phyloP scores from a whole-genome alignment of 345 rosid species.

The Alliaria petiolata region DNA sequence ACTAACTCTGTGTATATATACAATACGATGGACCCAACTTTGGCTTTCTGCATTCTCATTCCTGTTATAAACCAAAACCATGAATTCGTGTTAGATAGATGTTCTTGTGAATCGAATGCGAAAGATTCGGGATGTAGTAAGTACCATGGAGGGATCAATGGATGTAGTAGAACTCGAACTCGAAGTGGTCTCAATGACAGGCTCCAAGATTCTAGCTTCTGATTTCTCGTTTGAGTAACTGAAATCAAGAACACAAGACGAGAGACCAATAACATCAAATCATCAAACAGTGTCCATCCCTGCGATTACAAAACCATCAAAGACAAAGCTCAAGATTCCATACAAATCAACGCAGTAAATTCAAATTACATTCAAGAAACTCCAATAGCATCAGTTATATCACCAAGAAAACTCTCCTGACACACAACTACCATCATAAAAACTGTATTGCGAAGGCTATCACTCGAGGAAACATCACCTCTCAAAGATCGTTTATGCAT shows the following conservation, averaged over 20 bases:
- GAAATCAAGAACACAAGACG: too few relatives aligned
- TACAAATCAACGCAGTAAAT: not conserved
- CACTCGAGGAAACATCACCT: not conserved
- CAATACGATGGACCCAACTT: not conserved
- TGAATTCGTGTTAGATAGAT: not conserved
- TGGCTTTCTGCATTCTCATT: conserved; percentile 15
- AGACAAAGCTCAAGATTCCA: not conserved
- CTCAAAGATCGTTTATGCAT: conserved; percentile 9
- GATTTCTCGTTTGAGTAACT: conserved; percentile 94
- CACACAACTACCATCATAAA: too few relatives aligned
- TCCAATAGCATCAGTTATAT: not conserved
- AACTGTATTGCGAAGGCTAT: not conserved
- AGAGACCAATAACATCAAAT: too few relatives aligned
- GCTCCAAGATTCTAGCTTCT: conserved; percentile 65
- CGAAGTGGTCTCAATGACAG: conserved; percentile 44
- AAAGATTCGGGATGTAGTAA: not conserved
- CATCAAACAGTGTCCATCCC: conserved; percentile 93
- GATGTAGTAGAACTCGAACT: conserved; percentile 34
- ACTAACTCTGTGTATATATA: conserved; percentile 18
- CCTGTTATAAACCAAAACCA: conserved; percentile 19
- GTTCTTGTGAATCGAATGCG: not conserved
- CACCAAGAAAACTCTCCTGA: not conserved
- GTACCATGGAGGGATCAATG: conserved; percentile 49
- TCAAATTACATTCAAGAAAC: not conserved
- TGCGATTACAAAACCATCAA: conserved; percentile 25